Conservation (phyloP, 139 green algal genomes). For the Trebouxia sp. region DNA sequence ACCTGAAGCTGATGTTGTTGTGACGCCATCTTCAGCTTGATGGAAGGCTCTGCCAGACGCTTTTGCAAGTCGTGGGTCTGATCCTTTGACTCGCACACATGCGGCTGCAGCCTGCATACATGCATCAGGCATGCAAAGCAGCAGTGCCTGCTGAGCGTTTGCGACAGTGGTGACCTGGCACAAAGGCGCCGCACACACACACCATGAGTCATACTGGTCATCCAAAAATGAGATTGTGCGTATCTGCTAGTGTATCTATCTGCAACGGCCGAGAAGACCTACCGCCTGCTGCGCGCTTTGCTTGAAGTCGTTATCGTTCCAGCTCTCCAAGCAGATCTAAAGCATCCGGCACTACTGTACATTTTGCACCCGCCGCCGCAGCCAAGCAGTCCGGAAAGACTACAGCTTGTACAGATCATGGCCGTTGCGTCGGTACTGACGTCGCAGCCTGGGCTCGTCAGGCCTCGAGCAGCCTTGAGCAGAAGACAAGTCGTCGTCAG, state of each 20-base stretch:
- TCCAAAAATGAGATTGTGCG: not conserved
- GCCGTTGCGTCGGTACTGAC: too few relatives aligned
- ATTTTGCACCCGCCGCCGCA: too few relatives aligned
- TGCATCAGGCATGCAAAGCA: not conserved
- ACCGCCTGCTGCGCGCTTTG: too few relatives aligned
- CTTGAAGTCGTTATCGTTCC: too few relatives aligned
- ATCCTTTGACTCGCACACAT: slow-evolving; percentile 27
- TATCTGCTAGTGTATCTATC: not conserved
- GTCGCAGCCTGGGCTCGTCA: too few relatives aligned
- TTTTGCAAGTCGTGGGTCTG: slow-evolving; percentile 43
- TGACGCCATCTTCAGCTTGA: slow-evolving; percentile 30
- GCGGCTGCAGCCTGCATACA: not conserved
- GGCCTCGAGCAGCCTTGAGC: too few relatives aligned
- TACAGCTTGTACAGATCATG: too few relatives aligned
- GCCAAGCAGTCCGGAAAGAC: too few relatives aligned
- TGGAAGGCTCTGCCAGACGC: slow-evolving; percentile 39
- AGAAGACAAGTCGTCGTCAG: not conserved
- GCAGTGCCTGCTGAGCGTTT: not conserved
- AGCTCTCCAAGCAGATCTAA: too few relatives aligned
- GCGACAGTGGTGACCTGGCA: not conserved
- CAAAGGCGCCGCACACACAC: not conserved
- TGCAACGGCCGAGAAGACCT: too few relatives aligned
- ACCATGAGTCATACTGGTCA: not conserved
- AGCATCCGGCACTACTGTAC: too few relatives aligned
- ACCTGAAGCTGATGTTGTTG: slow-evolving; percentile 42